These are phyloP conservation scores for Exophiala spinifera DNA, from an alignment of 2,329 filamentous ascomycete genomes.

Conservation along the genomic window DNA sequence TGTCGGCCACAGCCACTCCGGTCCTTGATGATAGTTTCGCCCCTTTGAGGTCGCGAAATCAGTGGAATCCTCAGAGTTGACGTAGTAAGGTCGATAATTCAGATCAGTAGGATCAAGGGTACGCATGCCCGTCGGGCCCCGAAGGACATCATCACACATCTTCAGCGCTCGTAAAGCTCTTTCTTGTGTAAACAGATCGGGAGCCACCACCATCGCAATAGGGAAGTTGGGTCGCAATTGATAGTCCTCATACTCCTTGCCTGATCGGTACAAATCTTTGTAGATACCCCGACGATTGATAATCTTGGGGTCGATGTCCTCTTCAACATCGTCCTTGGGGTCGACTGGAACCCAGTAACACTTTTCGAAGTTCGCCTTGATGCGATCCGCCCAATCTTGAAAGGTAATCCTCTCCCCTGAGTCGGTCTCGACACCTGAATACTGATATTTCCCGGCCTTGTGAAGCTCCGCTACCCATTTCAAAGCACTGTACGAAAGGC, in stretches of 20 bases:
- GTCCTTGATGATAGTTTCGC: conserved; percentile 95
- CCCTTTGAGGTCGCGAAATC: conserved; percentile 93
- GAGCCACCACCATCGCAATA: conserved; percentile 91
- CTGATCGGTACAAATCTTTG: conserved; percentile 92
- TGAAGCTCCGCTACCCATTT: conserved; percentile 72
- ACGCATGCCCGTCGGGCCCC: conserved; percentile 89
- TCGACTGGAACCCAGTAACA: conserved; percentile 82
- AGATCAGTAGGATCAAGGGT: conserved; percentile 88
- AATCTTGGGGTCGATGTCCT: conserved; percentile 75
- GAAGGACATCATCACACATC: conserved; percentile 72
- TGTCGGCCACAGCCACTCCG: conserved; percentile 97
- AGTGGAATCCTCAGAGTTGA: conserved; percentile 87
- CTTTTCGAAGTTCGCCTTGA: conserved; percentile 84
- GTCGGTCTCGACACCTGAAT: conserved; percentile 67
- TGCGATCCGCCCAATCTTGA: conserved; percentile 71
- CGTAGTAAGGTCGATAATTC: conserved; percentile 93
- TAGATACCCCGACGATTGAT: conserved; percentile 94
- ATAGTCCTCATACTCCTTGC: conserved; percentile 96
- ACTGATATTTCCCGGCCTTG: conserved; percentile 66
- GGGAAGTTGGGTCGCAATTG: conserved; percentile 92
- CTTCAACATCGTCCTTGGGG: conserved; percentile 63
- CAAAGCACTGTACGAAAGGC: conserved; percentile 84
- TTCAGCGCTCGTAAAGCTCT: conserved; percentile 79
- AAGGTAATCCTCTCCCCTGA: conserved; percentile 66
- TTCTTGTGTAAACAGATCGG: conserved; percentile 74